phyloP scores from a whole-genome alignment of 805 yeast genomes.

The Starmera pachycereana region DNA sequence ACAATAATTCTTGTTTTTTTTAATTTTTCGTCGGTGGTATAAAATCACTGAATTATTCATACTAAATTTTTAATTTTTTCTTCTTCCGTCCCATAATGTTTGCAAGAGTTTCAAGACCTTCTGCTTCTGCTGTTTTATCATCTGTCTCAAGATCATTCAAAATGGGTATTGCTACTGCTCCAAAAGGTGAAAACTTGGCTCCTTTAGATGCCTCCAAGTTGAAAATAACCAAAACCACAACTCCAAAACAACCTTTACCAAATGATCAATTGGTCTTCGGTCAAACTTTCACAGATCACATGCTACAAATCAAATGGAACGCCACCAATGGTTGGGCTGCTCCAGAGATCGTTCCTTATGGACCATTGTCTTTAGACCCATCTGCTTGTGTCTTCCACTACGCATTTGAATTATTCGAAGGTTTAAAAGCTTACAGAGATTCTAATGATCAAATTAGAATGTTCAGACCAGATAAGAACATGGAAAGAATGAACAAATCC shows the following conservation, averaged over 20 bases:
- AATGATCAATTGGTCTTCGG: constrained; percentile 63
- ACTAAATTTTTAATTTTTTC: no score
- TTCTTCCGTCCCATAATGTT: no score
- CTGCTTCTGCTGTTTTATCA: no score
- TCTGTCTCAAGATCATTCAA: no score
- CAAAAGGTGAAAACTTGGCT: constrained; percentile 17
- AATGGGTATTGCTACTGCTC: constrained; percentile 2
- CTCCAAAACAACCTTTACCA: constrained; percentile 46
- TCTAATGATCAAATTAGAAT: constrained; percentile 58
- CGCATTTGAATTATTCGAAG: constrained; percentile 92
- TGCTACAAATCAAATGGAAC: constrained; percentile 82
- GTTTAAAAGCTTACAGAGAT: constrained; percentile 82
- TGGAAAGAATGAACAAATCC: constrained; percentile 82
- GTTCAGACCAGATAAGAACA: constrained; percentile 87
- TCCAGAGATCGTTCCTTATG: constrained; percentile 87
- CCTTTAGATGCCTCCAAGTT: constrained; percentile 48
- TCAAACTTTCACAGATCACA: constrained; percentile 74
- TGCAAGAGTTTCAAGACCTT: no score
- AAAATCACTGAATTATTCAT: no score
- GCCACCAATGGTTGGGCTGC: constrained; percentile 69
- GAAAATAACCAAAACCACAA: constrained; percentile 31
- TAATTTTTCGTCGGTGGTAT: no score
- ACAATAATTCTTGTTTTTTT: no score
- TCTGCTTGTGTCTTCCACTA: constrained; percentile 88
- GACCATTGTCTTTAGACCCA: constrained; percentile 69